Base-by-base conservation (phyloP, 106 monocot genomes). In the Ottelia alismoides region DNA sequence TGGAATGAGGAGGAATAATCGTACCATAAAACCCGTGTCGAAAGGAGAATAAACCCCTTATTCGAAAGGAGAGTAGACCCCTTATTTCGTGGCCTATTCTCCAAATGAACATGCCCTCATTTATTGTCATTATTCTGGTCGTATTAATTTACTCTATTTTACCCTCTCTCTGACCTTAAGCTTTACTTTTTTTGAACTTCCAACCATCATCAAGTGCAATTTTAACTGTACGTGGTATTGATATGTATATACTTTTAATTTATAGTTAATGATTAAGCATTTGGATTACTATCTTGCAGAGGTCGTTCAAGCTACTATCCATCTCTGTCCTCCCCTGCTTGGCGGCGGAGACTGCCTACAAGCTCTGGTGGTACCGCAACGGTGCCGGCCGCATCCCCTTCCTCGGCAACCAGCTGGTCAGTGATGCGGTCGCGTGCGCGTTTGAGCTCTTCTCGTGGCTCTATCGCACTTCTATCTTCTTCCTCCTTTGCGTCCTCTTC, bases 391-490 rank as follows among this genome's bases (percentile, higher is more conserved):
- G 66, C 10, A 62, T 83, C 24, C 65, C 77, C 2, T 82, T 82
- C 65, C 26, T 92, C 10, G 79, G 79, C 1, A 79, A 77, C 51
- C 56, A 70, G 0, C 47, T 74, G 2, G 62, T 63, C 20, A 82
- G 76, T 52, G 74, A 79, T 31, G 53, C 50, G 0, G 28, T 79
- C 20, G 78, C 76, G 1, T 86, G 78, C 71, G 32, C 54, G 0
- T 22, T 79, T 11, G 92, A 92, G 57, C 73, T 92, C 4, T 79
- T 63, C 3, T 86, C 92, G 23, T 92, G 92, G 92, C 64, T 83
- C 12, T 92, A 92, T 69, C 62, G 92, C 5, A 79, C 79, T 1
- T 65, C 76, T 18, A 67, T 68, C 30, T 86, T 79, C 76, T 69
- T 86, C 58, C 51, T 85, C 28, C 63, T 79, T 6, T 92, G 92